Evolutionary conservation across 257 asterid genomes (phyloP).

Genomic region (Solanum medicagineum): DNA sequence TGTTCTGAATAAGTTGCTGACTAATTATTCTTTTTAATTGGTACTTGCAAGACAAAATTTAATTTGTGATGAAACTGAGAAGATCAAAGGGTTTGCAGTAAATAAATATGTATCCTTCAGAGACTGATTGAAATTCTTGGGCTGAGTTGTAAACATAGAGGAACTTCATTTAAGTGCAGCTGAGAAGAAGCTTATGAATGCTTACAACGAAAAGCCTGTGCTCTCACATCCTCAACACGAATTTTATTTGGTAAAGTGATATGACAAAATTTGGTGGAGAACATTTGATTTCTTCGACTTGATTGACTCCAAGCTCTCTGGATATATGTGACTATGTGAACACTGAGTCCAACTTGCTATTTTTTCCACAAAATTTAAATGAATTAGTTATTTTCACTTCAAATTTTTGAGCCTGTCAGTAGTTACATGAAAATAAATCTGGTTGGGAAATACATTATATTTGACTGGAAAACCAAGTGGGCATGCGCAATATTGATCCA

Average conservation of each 20-base stretch:
- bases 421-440: not conserved
- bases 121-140: conserved; percentile 2
- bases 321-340: not conserved
- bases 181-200: not conserved
- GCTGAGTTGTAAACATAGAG: not conserved
- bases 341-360: not conserved
- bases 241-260: not conserved
- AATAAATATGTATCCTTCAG: not conserved
- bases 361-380: not conserved
- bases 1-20: not conserved
- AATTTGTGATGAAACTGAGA: conserved; percentile 7
- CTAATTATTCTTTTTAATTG: not conserved
- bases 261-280: not conserved
- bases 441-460: not conserved
- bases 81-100: not conserved
- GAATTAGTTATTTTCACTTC: not conserved
- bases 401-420: not conserved
- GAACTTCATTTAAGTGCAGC: conserved; percentile 2
- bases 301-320: not conserved
- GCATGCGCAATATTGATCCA: not conserved
- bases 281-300: not conserved
- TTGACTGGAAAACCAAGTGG: not conserved
- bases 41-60: conserved; percentile 34
- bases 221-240: conserved; percentile 6
- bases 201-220: not conserved